Conservation (phyloP, 768 basidiomycete species). For the Termitomyces sp. region DNA sequence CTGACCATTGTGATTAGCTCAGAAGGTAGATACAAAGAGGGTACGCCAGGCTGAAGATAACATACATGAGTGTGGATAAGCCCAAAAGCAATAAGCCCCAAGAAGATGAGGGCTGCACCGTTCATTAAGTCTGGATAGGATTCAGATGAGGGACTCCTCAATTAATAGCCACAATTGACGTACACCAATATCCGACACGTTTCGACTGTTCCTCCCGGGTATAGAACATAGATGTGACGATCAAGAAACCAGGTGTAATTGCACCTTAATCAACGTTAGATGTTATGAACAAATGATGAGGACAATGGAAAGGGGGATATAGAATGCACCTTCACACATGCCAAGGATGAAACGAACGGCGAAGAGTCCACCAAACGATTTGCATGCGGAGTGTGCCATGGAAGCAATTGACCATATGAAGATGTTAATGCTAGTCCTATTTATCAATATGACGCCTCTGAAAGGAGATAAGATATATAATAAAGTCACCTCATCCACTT, state of each 20-base stretch:
- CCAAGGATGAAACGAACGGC: conserved; percentile 72
- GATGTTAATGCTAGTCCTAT: conserved; percentile 59
- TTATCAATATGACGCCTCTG: conserved; percentile 8
- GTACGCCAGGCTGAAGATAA: conserved; percentile 2
- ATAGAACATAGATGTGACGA: conserved; percentile 82
- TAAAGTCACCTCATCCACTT: conserved; percentile 73
- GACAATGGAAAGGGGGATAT: not conserved
- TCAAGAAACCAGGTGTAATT: conserved; percentile 78
- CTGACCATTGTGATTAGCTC: conserved; percentile 17
- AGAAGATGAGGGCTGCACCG: conserved; percentile 67
- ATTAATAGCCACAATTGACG: conserved; percentile 28
- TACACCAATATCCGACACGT: conserved; percentile 79
- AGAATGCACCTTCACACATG: conserved; percentile 51
- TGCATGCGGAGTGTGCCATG: conserved; percentile 58
- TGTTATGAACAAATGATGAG: not conserved
- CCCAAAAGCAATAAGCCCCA: conserved; percentile 69
- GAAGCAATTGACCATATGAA: conserved; percentile 68
- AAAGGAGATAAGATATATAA: too few relatives aligned
- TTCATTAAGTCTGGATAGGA: conserved; percentile 64
- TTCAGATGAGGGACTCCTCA: not conserved
- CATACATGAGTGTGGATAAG: conserved; percentile 53
- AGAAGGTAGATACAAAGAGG: not conserved
- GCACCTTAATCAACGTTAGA: conserved; percentile 52
- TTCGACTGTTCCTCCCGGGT: conserved; percentile 70
- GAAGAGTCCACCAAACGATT: conserved; percentile 66